These are phyloP conservation scores for Suillus alpinus DNA, from an alignment of 768 basidiomycete species.

Conservation along the genomic window DNA sequence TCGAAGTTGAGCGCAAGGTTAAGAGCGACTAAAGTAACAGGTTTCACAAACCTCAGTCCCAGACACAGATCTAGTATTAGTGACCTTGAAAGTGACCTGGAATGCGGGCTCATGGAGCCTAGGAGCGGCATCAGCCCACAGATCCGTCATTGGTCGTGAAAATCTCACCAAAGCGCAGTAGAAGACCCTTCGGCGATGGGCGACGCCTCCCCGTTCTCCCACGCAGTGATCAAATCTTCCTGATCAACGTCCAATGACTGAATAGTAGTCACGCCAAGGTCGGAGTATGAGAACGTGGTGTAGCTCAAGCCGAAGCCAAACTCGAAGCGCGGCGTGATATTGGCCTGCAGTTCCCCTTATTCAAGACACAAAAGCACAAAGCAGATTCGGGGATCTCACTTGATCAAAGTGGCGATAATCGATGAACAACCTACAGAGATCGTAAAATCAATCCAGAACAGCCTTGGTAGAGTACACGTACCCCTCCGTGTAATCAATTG, in stretches of 20 bases:
- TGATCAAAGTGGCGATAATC: conserved; percentile 67
- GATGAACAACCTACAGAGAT: conserved; percentile 44
- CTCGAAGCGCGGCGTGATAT: conserved; percentile 65
- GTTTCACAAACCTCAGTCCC: conserved; percentile 27
- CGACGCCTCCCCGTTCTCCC: conserved; percentile 53
- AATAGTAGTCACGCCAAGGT: conserved; percentile 34
- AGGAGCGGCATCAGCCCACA: neutral
- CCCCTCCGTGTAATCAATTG: conserved; percentile 60
- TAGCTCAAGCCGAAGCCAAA: conserved; percentile 41
- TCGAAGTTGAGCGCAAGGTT: conserved; percentile 3
- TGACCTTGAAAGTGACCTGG: conserved; percentile 32
- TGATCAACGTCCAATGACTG: conserved; percentile 27
- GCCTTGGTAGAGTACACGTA: conserved; percentile 18
- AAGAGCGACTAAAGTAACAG: neutral
- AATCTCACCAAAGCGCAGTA: conserved; percentile 48
- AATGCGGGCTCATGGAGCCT: conserved; percentile 28
- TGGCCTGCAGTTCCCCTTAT: conserved; percentile 38
- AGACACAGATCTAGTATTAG: conserved; percentile 34
- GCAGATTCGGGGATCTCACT: conserved; percentile 30
- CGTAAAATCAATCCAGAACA: neutral
- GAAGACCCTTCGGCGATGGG: conserved; percentile 54
- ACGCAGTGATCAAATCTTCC: conserved; percentile 35
- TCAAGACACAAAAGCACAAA: conserved; percentile 3
- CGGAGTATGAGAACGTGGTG: conserved; percentile 40
- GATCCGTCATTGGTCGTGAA: conserved; percentile 17